phyloP scores from a whole-genome alignment of 768 basidiomycete species.

The Omphalotus guepiniiformis region DNA sequence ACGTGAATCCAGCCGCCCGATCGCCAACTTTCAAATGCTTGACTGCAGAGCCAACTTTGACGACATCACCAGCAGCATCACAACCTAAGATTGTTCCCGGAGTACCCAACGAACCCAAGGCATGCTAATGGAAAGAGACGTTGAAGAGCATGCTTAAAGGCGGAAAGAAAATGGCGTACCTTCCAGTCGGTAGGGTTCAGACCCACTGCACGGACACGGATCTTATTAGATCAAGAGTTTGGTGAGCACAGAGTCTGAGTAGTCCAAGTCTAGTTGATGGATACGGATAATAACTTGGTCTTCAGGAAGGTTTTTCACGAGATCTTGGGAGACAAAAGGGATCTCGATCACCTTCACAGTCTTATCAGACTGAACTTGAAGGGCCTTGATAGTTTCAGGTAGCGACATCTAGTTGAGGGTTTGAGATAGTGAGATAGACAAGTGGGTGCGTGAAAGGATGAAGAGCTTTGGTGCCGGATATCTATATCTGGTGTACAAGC shows the following conservation, averaged over 20 bases:
- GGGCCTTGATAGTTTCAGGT: not conserved
- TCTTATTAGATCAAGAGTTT: not conserved
- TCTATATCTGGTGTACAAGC: too few species aligned
- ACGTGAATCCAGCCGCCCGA: conserved; percentile 6
- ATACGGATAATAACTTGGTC: conserved; percentile 3
- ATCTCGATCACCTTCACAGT: conserved; percentile 3
- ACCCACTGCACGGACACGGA: conserved; percentile 6
- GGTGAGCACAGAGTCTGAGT: too few species aligned
- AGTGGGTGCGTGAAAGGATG: too few species aligned
- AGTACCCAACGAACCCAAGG: conserved; percentile 1
- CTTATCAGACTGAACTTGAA: conserved; percentile 2
- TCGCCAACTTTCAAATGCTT: conserved; percentile 8
- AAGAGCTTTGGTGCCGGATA: too few species aligned
- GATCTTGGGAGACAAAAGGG: conserved; percentile 2
- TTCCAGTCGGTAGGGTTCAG: conserved; percentile 8
- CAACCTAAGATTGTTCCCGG: conserved; percentile 3
- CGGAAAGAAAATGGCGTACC: not conserved
- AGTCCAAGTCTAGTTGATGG: not conserved
- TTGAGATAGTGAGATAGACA: too few species aligned
- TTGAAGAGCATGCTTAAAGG: too few species aligned
- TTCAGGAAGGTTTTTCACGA: conserved; percentile 3
- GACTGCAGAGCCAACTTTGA: conserved; percentile 7
- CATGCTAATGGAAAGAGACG: not conserved
- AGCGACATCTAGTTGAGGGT: too few species aligned
- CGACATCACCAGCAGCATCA: conserved; percentile 4